Evolutionary conservation across 169 alveolate species (phyloP), one percentile per base, ranked within the genome.

Genomic region (Plasmodium cynomolgi): DNA sequence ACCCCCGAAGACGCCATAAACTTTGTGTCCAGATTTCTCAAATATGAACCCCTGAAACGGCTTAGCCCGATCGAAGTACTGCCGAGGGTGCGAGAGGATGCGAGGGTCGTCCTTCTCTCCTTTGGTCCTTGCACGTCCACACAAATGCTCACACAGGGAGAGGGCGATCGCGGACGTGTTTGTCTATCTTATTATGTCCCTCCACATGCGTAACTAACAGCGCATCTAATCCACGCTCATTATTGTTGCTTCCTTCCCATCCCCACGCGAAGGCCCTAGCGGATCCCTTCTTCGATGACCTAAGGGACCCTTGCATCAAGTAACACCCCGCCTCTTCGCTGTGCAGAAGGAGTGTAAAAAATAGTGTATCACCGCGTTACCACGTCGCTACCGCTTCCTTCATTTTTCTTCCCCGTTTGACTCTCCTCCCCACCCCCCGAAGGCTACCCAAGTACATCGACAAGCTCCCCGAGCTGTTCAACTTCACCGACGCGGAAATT

Each of bases 211-310:
- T 68, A 29, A 13, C 47, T 84, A 73, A 20, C 56, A 17, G 7
- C 1, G 11, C 33, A 50, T 13, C 13, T 81, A 37, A 13, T 31
- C 23, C 20, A 77, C 34, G 11, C 71, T 11, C 71, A 81, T 54
- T 6, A 11, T 31, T 20, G 31, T 39, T 54, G 23, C 39, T 26
- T 58, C 83, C 81, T 68, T 44, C 39, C 44, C 33, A 47, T 97
- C 97, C 33, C 83, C 37, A 1, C 37, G 39, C 95, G 15, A 96
- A 98, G 93, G 98, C 99, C 34, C 93, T 99, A 92, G 97, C 98
- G 3, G 99, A 99, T 93, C 98, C 98, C 81, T 99, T 97, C 93
- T 99, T 98, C 92, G 99, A 98, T 83, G 99, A 98, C 68, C 93
- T 98, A 62, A 96, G 99, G 62, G 97, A 98, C 74, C 95, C 95